phyloP scores from a whole-genome alignment of 2,329 filamentous ascomycete species.

The Alternaria tenuissima region DNA sequence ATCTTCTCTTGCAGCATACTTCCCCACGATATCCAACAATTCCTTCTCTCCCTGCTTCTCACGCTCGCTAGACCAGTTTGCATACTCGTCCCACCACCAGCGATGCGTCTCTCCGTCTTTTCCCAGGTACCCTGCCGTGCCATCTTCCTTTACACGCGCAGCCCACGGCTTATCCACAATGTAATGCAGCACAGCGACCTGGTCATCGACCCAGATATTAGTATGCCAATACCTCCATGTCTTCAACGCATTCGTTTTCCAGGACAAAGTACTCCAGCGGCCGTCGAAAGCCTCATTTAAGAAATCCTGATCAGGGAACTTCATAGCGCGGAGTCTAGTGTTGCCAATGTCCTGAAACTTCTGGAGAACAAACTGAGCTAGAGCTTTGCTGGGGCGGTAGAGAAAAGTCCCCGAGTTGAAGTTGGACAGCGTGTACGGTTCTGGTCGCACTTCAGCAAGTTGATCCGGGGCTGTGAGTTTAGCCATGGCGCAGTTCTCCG shows the following conservation, averaged over 20 bases:
- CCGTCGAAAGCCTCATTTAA: slow-evolving; percentile 58
- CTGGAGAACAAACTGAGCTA: slow-evolving; percentile 53
- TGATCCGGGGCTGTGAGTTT: slow-evolving; percentile 45
- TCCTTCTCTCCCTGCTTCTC: slow-evolving; percentile 27
- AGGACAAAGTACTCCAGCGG: slow-evolving; percentile 56
- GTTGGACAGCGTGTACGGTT: slow-evolving; percentile 53
- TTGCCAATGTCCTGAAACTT: slow-evolving; percentile 52
- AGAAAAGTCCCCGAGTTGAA: slow-evolving; percentile 63
- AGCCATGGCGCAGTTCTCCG: slow-evolving; percentile 60
- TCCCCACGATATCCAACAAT: slow-evolving; percentile 26
- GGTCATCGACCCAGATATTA: slow-evolving; percentile 60
- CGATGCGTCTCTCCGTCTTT: slow-evolving; percentile 61
- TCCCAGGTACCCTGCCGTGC: slow-evolving; percentile 58
- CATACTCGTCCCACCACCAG: slow-evolving; percentile 63
- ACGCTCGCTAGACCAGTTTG: slow-evolving; percentile 50
- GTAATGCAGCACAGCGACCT: slow-evolving; percentile 61
- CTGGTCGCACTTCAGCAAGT: slow-evolving; percentile 45
- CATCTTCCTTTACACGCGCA: slow-evolving; percentile 52
- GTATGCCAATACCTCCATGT: slow-evolving; percentile 63
- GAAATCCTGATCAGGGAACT: slow-evolving; percentile 65
- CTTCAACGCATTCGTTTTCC: slow-evolving; percentile 64
- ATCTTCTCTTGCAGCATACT: slow-evolving; percentile 34
- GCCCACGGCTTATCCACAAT: slow-evolving; percentile 67
- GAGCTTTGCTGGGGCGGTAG: slow-evolving; percentile 53
- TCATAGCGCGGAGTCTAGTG: slow-evolving; percentile 52